Base-by-base conservation (phyloP, 495 filamentous ascomycete genomes). In the Terfezia claveryi region DNA sequence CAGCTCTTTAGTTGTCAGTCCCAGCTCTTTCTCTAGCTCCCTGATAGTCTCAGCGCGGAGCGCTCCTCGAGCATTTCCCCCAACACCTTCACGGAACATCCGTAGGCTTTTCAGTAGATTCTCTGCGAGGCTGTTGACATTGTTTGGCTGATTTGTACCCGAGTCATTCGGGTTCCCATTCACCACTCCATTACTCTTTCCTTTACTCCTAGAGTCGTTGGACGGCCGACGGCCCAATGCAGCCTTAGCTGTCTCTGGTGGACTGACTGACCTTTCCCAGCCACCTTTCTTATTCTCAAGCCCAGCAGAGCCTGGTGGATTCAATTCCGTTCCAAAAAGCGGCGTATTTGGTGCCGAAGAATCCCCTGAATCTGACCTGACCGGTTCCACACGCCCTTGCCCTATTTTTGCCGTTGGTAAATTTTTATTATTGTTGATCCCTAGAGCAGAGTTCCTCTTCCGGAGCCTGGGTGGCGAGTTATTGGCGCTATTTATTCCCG, bases 81-180 rank as follows among this genome's bases (percentile, higher is more conserved):
- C 68, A 8, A 94, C 74, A 62, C 85, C 85, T 68, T 87, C 89
- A 14, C 91, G 76, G 62, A 92, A 95, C 2, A 80, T 76, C 52
- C 82, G 78, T 8, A 98, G 72, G 50, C 60, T 65, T 46, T 62
- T 54, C 8, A 59, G 61, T 49, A 65, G 57, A 36, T 52, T 62
- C 54, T 65, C 62, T 5, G 63, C 63, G 10, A 65, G 58, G 37
- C 55, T 57, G 49, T 62, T 62, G 53, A 65, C 16, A 46, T 20
- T 46, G 17, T 46, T 46, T 20, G 41, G 41, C 27, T 32, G 27
- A 32, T 32, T 59, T 49, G 46, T 62, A 10, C 59, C 55, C 50
- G 44, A 32, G 3, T 44, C 49, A 49, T 51, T 52, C 16, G 27
- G 11, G 2, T 50, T 53, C 16, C 53, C 23, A 52, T 62, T 62